Base-by-base conservation (phyloP, 441 rosid species). In the Lepidium campestre region DNA sequence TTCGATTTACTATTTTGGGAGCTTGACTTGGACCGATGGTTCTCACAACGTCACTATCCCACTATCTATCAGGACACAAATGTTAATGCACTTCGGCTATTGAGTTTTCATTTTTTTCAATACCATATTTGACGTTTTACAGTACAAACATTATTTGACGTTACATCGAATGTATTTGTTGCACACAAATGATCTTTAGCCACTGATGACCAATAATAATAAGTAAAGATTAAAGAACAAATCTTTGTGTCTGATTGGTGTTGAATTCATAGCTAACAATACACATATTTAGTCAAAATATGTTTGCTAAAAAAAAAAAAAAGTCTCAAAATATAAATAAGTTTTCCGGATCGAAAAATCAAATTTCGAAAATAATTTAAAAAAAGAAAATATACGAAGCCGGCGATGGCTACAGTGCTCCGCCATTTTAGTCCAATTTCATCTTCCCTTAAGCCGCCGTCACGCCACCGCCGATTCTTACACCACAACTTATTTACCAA, bases 1-100 rank as follows among this genome's bases (percentile, higher is more conserved):
- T 22, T 49, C 81, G 10, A 81, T 81, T 11, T 79, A 75, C 56
- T 68, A 40, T 15, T 83, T 83, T 78, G 88, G 83, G 44, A 77
- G 77, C 50, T 41, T 77, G 61, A 77, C 68, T 53, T 80, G 83
- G 83, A 67, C 78, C 15, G 79, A 76, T 65, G 80, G 77, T 8
- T 55, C 73, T 31, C 75, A 76, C 35, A 57, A 18, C 1, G 76
- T 76, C 2, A 63, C 48, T 34, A 76, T 74, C 49, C 77, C 80
- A 4, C 41, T 79, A 11, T 61, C 75, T 5, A 62, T 79, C 12
- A 70, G 76, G 34, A 70, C 74, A 52, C 57, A 48, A 1, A 62
- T 34, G 56, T 23, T 62, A 31, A 62, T 22, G 67, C 10, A 62
- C 29, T 62, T 62, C 11, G 7, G 23, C 35, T 7, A 35, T 20